A percentile compares a stretch with the other conserved stretches of the same genome.
phyloP scores from a whole-genome alignment of 352 stramenopile genomes.

The Globisporangium ultimum region DNA sequence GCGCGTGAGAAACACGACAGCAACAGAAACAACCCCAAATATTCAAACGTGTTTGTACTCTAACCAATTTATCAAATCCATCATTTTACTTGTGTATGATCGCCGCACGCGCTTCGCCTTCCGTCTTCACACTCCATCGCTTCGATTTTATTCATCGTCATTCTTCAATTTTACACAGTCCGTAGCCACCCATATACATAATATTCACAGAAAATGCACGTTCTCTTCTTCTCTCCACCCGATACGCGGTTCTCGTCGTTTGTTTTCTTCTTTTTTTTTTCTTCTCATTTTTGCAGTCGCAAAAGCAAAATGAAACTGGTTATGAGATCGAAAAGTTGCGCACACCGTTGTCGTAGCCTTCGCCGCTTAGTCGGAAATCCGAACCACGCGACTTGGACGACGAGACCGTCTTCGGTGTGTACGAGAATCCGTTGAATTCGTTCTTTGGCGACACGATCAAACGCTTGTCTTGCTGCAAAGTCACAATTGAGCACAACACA shows the following conservation, averaged over 20 bases:
- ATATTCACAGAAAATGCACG: background rate
- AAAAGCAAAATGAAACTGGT: background rate
- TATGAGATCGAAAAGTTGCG: constrained; percentile 34
- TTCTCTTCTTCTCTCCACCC: background rate
- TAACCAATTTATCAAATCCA: too few species aligned
- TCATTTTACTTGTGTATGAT: too few species aligned
- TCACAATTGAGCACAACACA: constrained; percentile 9
- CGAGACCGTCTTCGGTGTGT: constrained; percentile 33
- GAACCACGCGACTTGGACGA: constrained; percentile 18
- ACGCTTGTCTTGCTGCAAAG: constrained; percentile 65
- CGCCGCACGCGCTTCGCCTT: too few species aligned
- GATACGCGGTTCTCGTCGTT: background rate
- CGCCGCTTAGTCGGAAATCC: constrained; percentile 22
- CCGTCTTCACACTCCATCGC: background rate
- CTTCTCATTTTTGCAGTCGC: background rate
- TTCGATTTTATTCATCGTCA: background rate
- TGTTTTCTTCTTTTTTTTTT: constrained; percentile 1
- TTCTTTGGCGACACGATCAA: constrained; percentile 76
- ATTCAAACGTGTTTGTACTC: too few species aligned
- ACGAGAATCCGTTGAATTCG: constrained; percentile 86
- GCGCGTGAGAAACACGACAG: too few species aligned
- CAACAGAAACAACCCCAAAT: too few species aligned
- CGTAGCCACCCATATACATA: background rate
- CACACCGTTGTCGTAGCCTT: constrained; percentile 29
- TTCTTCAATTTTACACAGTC: constrained; percentile 3